Evolutionary conservation across 352 stramenopile genomes (phyloP).

Genomic region (Globisporangium rhizosaccharum): DNA sequence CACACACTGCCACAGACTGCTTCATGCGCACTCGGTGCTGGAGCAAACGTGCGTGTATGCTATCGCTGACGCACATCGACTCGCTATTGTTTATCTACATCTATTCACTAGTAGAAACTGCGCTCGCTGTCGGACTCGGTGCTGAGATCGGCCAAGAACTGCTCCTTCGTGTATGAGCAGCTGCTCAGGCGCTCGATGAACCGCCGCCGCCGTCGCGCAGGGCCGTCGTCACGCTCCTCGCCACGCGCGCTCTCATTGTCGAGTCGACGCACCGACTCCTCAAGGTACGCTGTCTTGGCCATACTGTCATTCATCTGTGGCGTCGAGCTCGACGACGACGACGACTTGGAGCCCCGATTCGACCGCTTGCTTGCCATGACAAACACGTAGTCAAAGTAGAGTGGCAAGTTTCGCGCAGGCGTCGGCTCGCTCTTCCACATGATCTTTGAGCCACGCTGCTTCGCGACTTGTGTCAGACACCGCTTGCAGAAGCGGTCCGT

Average conservation of each 20-base stretch:
- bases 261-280: background rate
- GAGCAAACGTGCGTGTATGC: too few species aligned
- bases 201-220: background rate
- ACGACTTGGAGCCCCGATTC: background rate
- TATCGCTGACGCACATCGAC: too few species aligned
- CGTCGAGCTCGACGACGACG: background rate
- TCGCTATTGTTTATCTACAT: too few species aligned
- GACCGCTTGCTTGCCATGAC: background rate
- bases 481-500: constrained; percentile 40
- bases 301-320: background rate
- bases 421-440: background rate
- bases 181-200: background rate
- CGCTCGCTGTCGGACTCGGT: background rate
- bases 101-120: too few species aligned
- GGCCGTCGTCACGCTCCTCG: background rate
- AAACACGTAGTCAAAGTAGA: background rate
- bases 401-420: background rate
- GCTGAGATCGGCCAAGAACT: background rate
- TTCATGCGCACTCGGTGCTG: too few species aligned
- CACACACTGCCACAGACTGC: too few species aligned
- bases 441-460: background rate
- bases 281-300: background rate
- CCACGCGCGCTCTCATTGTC: background rate
- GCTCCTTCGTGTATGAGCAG: background rate
- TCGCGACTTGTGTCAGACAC: constrained; percentile 20